A percentile compares a stretch with the other conserved stretches of the same genome.
Conservation (phyloP, 2,329 filamentous ascomycete genomes). For the Fusarium devonianum region DNA sequence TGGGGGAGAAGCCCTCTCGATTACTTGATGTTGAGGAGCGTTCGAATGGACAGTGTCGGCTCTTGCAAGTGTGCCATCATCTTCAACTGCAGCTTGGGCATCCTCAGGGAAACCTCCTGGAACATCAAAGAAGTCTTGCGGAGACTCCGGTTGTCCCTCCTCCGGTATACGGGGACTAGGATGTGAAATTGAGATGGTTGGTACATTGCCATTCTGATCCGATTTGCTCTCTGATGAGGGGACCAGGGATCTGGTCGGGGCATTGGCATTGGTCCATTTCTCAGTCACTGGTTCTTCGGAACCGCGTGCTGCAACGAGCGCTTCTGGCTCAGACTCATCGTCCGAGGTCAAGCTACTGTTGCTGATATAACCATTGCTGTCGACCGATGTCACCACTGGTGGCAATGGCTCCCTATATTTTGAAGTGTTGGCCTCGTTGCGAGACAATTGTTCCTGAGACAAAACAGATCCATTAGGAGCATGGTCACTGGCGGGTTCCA, state of each 20-base stretch:
- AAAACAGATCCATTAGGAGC: slow-evolving; percentile 64
- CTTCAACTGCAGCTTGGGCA: slow-evolving; percentile 29
- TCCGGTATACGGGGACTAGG: slow-evolving; percentile 50
- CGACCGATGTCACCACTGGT: slow-evolving; percentile 73
- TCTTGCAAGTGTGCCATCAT: slow-evolving; percentile 8
- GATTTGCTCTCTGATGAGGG: slow-evolving; percentile 4
- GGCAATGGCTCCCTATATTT: slow-evolving; percentile 70
- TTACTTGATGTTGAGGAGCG: background rate
- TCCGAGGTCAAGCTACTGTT: slow-evolving; percentile 55
- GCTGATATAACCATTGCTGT: slow-evolving; percentile 69
- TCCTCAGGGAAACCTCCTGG: slow-evolving; percentile 67
- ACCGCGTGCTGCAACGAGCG: background rate
- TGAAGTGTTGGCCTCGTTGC: slow-evolving; percentile 63
- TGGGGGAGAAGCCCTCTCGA: background rate
- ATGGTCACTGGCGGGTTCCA: slow-evolving; percentile 67
- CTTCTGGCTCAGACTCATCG: slow-evolving; percentile 38
- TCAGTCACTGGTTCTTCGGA: background rate
- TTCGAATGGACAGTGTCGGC: background rate
- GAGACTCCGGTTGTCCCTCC: slow-evolving; percentile 26
- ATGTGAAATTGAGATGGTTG: slow-evolving; percentile 54
- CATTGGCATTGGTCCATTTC: slow-evolving; percentile 4
- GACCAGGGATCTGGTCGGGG: background rate
- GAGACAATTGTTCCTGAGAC: slow-evolving; percentile 60
- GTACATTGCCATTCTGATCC: slow-evolving; percentile 41
- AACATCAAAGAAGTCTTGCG: slow-evolving; percentile 55